Evolutionary conservation across 1,139 yeast species (phyloP).

Genomic region (Eremothecium sinecaudum): DNA sequence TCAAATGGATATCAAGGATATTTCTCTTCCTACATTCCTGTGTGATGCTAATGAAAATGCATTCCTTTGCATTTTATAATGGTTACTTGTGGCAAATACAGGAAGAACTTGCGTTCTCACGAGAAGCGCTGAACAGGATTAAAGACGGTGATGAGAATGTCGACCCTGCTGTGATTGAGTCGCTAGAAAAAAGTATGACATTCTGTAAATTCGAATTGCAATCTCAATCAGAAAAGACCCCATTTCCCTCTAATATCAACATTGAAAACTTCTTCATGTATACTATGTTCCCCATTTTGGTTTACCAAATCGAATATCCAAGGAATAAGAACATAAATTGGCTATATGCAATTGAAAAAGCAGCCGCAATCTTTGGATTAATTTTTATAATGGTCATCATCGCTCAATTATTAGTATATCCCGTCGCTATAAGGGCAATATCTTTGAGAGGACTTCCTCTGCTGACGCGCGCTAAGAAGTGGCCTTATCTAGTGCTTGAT

Average conservation of each 20-base stretch:
- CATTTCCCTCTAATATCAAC: conserved; percentile 68
- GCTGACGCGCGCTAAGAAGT: conserved; percentile 39
- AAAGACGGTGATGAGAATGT: conserved; percentile 8
- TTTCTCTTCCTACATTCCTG: conserved; percentile 74
- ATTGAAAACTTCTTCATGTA: conserved; percentile 58
- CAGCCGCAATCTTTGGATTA: conserved; percentile 77
- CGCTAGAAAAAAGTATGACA: conserved; percentile 41
- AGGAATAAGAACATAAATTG: conserved; percentile 62
- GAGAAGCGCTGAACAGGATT: conserved; percentile 26
- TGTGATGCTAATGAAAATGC: conserved; percentile 86
- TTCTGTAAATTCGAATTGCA: conserved; percentile 58
- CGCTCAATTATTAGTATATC: conserved; percentile 73
- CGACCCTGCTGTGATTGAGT: conserved; percentile 23
- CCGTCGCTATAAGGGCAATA: conserved; percentile 56
- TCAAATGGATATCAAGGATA: conserved; percentile 84
- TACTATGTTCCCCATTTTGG: conserved; percentile 87
- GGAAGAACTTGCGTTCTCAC: conserved; percentile 47
- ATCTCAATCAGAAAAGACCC: conserved; percentile 35
- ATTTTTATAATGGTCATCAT: conserved; percentile 72
- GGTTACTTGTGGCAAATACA: conserved; percentile 71
- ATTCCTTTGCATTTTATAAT: conserved; percentile 79
- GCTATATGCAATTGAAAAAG: conserved; percentile 59
- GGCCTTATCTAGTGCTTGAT: conserved; percentile 59
- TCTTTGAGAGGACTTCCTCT: conserved; percentile 39
- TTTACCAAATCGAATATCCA: conserved; percentile 72